Percentiles rank a stretch among this genome's conserved stretches.
These are phyloP conservation scores for Cucumis sativus DNA, from an alignment of 306 rosid species.

Conservation along the genomic window DNA sequence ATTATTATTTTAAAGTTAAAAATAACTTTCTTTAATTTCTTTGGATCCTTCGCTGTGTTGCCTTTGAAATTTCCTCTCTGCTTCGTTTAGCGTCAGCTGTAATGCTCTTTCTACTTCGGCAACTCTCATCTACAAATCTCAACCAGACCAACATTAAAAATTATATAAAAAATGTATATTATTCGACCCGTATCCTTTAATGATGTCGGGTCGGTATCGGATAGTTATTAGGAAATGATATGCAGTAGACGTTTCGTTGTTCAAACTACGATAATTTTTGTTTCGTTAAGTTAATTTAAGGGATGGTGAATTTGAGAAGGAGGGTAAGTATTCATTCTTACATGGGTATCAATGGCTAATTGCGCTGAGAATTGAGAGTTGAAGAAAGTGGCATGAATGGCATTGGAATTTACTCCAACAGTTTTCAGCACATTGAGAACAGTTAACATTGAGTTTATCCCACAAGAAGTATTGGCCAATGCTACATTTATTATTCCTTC, in stretches of 20 bases:
- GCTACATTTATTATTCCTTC: constrained; percentile 18
- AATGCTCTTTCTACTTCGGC: constrained; percentile 6
- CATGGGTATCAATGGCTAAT: constrained; percentile 29
- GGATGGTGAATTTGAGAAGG: too few relatives aligned
- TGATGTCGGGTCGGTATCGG: too few relatives aligned
- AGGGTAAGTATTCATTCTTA: not conserved
- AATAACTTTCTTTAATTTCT: not conserved
- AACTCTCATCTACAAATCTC: not conserved
- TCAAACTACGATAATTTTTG: too few relatives aligned
- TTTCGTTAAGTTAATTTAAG: too few relatives aligned
- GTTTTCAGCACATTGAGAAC: constrained; percentile 33
- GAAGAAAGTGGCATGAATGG: constrained; percentile 35
- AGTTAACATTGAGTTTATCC: constrained; percentile 43
- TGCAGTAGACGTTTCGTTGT: too few relatives aligned
- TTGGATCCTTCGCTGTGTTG: not conserved
- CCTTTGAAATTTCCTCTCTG: not conserved
- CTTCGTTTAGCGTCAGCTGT: not conserved
- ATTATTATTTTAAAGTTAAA: not conserved
- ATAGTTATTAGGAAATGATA: too few relatives aligned
- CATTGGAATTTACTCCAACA: constrained; percentile 24
- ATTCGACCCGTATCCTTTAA: too few relatives aligned
- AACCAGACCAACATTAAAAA: not conserved
- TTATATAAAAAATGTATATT: too few relatives aligned
- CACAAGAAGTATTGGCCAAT: constrained; percentile 28
- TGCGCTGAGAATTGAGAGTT: constrained; percentile 24